Conservation (phyloP, 2,329 filamentous ascomycete species). For the Colletotrichum kahawae region DNA sequence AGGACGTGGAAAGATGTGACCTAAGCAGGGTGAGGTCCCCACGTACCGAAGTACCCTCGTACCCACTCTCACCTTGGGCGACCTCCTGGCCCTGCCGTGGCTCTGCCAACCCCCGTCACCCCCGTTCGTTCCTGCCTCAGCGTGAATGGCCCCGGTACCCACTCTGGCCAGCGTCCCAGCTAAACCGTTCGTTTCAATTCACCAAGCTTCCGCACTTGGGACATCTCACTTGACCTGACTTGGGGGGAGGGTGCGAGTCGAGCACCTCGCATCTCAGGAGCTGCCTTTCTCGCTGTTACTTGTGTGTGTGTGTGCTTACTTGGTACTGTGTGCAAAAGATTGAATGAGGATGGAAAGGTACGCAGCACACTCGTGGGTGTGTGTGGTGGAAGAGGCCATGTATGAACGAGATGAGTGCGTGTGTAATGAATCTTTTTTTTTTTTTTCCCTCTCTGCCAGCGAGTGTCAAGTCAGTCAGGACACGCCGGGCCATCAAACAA, state of each 20-base stretch:
- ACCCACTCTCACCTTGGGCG: neutral
- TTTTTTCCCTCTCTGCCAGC: neutral
- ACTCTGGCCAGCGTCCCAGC: constrained; percentile 6
- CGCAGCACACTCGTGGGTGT: neutral
- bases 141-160: constrained; percentile 1
- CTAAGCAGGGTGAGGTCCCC: neutral
- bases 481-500: neutral
- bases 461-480: neutral
- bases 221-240: constrained; percentile 21
- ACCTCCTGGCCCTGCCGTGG: neutral
- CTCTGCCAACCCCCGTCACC: neutral
- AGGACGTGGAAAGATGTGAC: neutral
- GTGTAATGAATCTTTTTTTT: neutral
- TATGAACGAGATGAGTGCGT: neutral
- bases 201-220: constrained; percentile 17
- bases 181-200: constrained; percentile 22
- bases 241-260: constrained; percentile 17
- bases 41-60: neutral
- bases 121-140: constrained; percentile 20
- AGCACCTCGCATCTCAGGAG: neutral
- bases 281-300: neutral
- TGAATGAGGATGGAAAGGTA: neutral
- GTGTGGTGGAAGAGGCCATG: neutral
- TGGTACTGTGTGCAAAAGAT: neutral
- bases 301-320: neutral